Evolutionary conservation across 1,139 yeast species (phyloP).

Genomic region (Protomyces arabidopsidicola): DNA sequence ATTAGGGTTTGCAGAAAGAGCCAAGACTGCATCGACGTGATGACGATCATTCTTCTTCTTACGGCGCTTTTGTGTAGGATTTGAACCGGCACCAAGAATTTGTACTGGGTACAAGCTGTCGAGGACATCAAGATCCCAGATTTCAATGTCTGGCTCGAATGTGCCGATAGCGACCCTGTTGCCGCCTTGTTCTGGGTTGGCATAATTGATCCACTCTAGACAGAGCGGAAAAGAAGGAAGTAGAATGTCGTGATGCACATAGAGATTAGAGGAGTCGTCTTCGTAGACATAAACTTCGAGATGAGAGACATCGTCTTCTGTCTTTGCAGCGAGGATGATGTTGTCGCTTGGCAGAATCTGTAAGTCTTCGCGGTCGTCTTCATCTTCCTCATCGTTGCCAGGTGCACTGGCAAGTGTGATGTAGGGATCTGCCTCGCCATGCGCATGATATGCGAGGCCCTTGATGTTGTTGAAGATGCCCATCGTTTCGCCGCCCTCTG

Average conservation of each 20-base stretch:
- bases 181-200: constrained; percentile 42
- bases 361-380: constrained; percentile 72
- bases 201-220: constrained; percentile 87
- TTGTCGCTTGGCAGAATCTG: constrained; percentile 89
- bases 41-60: constrained; percentile 54
- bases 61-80: constrained; percentile 34
- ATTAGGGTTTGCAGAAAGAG: constrained; percentile 72
- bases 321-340: constrained; percentile 81
- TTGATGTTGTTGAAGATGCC: constrained; percentile 44
- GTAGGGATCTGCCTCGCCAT: constrained; percentile 67
- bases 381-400: constrained; percentile 41
- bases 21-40: constrained; percentile 90
- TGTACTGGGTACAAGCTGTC: constrained; percentile 94
- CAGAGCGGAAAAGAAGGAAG: constrained; percentile 95
- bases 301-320: constrained; percentile 91
- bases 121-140: constrained; percentile 89
- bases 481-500: constrained; percentile 43
- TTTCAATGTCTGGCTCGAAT: constrained; percentile 93
- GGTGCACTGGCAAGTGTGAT: constrained; percentile 62
- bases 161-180: constrained; percentile 96
- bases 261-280: constrained; percentile 63
- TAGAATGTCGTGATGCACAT: constrained; percentile 95
- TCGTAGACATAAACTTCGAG: constrained; percentile 92
- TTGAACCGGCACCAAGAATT: constrained; percentile 58
- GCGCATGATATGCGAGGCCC: constrained; percentile 52